Base-by-base conservation (phyloP, 139 green algal species). In the Chlamydomonas incerta region DNA sequence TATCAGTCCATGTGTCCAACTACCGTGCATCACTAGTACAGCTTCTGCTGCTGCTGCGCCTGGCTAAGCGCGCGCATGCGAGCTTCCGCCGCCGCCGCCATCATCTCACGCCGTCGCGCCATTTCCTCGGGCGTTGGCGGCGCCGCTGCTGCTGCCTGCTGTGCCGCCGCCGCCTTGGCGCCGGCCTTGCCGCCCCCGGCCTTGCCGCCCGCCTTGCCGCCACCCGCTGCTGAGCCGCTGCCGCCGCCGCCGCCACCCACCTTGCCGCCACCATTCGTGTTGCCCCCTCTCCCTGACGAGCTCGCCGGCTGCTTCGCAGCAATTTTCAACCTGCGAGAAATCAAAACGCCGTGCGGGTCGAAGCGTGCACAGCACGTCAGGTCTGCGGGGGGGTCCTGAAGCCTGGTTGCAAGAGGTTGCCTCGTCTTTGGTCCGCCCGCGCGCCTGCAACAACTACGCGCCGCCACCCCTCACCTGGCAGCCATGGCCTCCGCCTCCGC, bases 61-160 rank as follows among this genome's bases (percentile, higher is more conserved):
- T 82, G 62, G 69, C 94, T 82, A 83, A 97, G 80, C 37, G 92
- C 91, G 74, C 93, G 91, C 89, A 92, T 91, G 84, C 94, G 90
- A 8, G 94, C 94, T 89, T 98, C 95, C 29, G 95, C 95, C 10
- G 95, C 95, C 37, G 93, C 92, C 8, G 95, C 95, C 91, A 95
- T 87, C 73, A 90, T 87, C 72, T 96, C 95, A 13, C 95, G 65
- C 63, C 86, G 80, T 60, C 85, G 46, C 1, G 88, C 87, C 3
- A 90, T 37, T 26, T 96, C 90, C 77, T 91, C 92, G 13, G 92
- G 81, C 14, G 33, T 91, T 37, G 72, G 92, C 41, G 83, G 82
- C 63, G 87, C 80, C 60, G 79, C 81, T 37, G 66, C 67, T 23
- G 73, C 50, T 26, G 29, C 71, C 0, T n/a, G 60, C 80, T 58